phyloP scores from a whole-genome alignment of 768 basidiomycete genomes.

The Sistotremastrum suecicum region DNA sequence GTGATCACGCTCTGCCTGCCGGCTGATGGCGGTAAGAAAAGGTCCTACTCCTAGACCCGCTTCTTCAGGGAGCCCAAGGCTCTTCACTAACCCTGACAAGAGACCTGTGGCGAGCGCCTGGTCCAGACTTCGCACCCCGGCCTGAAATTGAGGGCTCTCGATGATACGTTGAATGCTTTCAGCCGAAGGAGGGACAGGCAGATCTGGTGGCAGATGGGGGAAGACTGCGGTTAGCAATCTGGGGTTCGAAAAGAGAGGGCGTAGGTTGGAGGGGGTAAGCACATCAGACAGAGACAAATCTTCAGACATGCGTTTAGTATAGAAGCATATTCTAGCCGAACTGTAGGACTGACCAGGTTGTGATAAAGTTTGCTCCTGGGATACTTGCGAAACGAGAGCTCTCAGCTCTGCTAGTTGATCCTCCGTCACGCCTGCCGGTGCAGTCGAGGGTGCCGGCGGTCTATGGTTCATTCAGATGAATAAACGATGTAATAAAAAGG shows the following conservation, averaged over 20 bases:
- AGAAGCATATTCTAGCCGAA: background rate
- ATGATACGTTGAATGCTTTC: constrained; percentile 65
- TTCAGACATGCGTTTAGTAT: constrained; percentile 8
- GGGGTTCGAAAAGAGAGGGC: constrained; percentile 62
- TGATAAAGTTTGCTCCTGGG: constrained; percentile 11
- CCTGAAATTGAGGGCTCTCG: constrained; percentile 71
- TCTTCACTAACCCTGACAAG: constrained; percentile 57
- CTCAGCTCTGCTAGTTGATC: constrained; percentile 55
- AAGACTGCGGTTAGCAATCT: constrained; percentile 56
- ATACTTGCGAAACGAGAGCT: constrained; percentile 34
- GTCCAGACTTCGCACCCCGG: constrained; percentile 68
- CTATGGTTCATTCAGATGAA: background rate
- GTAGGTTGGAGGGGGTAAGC: constrained; percentile 57
- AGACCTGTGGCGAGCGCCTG: constrained; percentile 74
- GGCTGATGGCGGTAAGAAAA: constrained; percentile 69
- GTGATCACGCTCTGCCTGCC: constrained; percentile 32
- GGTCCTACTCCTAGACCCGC: constrained; percentile 67
- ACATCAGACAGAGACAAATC: constrained; percentile 64
- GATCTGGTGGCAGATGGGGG: constrained; percentile 71
- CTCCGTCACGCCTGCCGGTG: constrained; percentile 23
- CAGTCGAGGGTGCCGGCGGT: constrained; percentile 22
- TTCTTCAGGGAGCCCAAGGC: constrained; percentile 72
- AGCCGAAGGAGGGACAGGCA: constrained; percentile 51
- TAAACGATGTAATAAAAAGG: background rate
- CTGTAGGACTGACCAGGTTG: background rate